Evolutionary conservation across 345 rosid species (phyloP), one percentile per base, ranked within the genome.

Genomic region (Corchorus capsularis): DNA sequence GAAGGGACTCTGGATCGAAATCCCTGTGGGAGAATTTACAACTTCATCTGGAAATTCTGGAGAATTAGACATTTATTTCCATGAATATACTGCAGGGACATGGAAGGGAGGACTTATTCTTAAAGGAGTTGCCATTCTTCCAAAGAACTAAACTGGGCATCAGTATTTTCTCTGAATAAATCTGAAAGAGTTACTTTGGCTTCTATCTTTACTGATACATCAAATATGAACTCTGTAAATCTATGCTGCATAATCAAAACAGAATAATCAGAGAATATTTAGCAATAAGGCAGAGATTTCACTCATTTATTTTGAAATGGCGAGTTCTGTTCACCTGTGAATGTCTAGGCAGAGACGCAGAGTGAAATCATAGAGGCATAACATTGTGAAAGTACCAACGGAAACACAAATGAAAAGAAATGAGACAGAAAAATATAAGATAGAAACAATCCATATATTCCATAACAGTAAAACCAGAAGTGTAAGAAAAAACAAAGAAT

Each of bases 51-150:
- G 6, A 39, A 39, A 39, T 6, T 3, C 43, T 6, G 43, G 43
- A 39, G 43, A 39, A 59, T 82, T 90, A 66, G 85, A 80, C 66
- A 75, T 89, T 76, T 86, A 90, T 8, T 75, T 89, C 88, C 76
- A 79, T 60, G 97, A 93, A 72, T 45, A 71, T 45, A 81, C 76
- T 19, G 82, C 81, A 8, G 86, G 88, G 52, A 12, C 57, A 10
- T 90, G 96, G 98, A 93, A 89, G 80, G 78, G 61, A n/a, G 94
- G 96, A 4, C 87, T 91, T 17, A 50, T 75, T 35, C 10, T 93
- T 76, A 91, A 88, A 86, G 93, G 93, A 47, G 75, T 87, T 55
- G 46, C 64, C 46, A 83, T 91, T 77, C 83, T 78, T 46, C 93
- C 94, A 2, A 87, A 81, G 71, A 50, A 52, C 4, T 16, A 16